Percentiles rank a stretch among this genome's conserved stretches.
Evolutionary conservation across 345 rosid species (phyloP).

Genomic region (Arabidopsis thaliana): DNA sequence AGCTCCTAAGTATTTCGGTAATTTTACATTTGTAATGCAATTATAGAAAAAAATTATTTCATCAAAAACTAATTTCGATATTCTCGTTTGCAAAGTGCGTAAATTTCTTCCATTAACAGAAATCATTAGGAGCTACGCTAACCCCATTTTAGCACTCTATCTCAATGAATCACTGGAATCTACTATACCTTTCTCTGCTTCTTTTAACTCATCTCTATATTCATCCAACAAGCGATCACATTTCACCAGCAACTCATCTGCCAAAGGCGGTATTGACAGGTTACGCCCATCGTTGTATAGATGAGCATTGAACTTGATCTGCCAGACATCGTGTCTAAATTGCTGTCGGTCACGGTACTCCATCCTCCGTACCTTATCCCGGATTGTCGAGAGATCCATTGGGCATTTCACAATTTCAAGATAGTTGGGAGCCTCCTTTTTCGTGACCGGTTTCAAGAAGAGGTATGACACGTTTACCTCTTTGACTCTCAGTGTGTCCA

Average conservation of each 20-base stretch:
- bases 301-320: constrained; percentile 81
- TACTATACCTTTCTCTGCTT: constrained; percentile 74
- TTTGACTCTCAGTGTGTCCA: constrained; percentile 64
- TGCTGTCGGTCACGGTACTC: constrained; percentile 70
- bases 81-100: too few species aligned
- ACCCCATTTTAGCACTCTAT: too few species aligned
- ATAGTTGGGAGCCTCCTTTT: constrained; percentile 96
- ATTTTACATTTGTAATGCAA: neutral
- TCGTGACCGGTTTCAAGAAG: constrained; percentile 84
- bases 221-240: constrained; percentile 77
- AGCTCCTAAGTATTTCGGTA: neutral
- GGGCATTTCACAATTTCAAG: constrained; percentile 60
- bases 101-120: neutral
- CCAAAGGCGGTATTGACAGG: constrained; percentile 90
- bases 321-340: constrained; percentile 88
- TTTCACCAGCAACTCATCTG: constrained; percentile 88
- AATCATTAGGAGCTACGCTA: neutral
- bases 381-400: constrained; percentile 88
- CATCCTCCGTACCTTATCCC: constrained; percentile 83
- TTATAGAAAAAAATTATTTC: too few species aligned
- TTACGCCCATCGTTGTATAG: constrained; percentile 74
- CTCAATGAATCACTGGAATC: constrained; percentile 24
- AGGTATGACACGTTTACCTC: constrained; percentile 73
- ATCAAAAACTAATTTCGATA: too few species aligned
- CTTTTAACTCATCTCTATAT: constrained; percentile 48